phyloP scores from a whole-genome alignment of 306 rosid species.

The Oemleria cerasiformis region DNA sequence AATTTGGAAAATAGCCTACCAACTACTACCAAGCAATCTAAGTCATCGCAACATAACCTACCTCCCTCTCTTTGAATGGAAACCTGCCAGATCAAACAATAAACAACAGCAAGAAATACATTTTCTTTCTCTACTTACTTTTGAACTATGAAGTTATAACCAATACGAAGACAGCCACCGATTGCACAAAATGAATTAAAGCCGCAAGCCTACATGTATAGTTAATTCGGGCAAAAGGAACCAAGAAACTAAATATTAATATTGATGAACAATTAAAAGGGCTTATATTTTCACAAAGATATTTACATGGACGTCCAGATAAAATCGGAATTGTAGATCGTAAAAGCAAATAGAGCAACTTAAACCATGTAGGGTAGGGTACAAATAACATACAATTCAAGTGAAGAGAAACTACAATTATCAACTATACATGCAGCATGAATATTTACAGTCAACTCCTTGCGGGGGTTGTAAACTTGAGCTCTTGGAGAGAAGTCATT shows the following conservation, averaged over 20 bases:
- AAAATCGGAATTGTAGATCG: background rate
- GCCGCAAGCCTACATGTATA: background rate
- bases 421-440: background rate
- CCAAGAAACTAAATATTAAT: background rate
- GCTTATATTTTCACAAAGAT: background rate
- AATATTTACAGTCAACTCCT: conserved; percentile 2
- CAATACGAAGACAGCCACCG: too few species aligned
- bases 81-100: background rate
- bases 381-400: conserved; percentile 1
- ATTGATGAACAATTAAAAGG: background rate
- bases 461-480: background rate
- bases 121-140: too few species aligned
- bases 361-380: background rate
- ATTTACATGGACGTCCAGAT: background rate
- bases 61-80: conserved; percentile 1
- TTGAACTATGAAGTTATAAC: too few species aligned
- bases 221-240: background rate
- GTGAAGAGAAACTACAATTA: background rate
- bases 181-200: background rate
- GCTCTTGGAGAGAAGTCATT: conserved; percentile 1
- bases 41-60: background rate
- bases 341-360: background rate
- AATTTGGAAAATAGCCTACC: background rate
- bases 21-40: background rate
- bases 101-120: background rate